Evolutionary conservation across 2,329 filamentous ascomycete species (phyloP).

Genomic region (Aspergillus jensenii): DNA sequence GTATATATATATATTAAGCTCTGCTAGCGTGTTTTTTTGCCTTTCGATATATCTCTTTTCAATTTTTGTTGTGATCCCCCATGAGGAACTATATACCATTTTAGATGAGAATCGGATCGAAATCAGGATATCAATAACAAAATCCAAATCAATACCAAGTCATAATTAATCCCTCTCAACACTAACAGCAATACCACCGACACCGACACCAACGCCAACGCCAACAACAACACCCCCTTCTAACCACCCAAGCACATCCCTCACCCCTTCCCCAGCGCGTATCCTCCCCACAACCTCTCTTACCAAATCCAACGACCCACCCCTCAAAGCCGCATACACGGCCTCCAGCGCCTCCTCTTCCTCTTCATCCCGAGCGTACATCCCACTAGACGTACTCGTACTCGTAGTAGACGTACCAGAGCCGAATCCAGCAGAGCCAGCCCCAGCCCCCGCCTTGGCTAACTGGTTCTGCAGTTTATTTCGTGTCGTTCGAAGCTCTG

Average conservation of each 20-base stretch:
- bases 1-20: slow-evolving; percentile 2
- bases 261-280: slow-evolving; percentile 7
- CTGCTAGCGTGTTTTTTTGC: neutral
- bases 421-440: neutral
- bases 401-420: neutral
- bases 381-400: neutral
- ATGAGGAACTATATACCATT: neutral
- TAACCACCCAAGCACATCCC: slow-evolving; percentile 5
- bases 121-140: neutral
- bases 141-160: neutral
- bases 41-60: neutral
- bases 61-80: neutral
- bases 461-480: slow-evolving; percentile 10
- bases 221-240: neutral
- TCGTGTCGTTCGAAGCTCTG: slow-evolving; percentile 12
- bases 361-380: neutral
- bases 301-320: slow-evolving; percentile 9
- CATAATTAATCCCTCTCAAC: neutral
- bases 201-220: neutral
- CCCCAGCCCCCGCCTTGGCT: neutral
- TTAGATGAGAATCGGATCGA: neutral
- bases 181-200: neutral
- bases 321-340: slow-evolving; percentile 12
- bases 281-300: slow-evolving; percentile 13
- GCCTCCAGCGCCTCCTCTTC: slow-evolving; percentile 13